These are phyloP conservation scores for Hibiscus trionum DNA, from an alignment of 345 rosid genomes.

Conservation along the genomic window DNA sequence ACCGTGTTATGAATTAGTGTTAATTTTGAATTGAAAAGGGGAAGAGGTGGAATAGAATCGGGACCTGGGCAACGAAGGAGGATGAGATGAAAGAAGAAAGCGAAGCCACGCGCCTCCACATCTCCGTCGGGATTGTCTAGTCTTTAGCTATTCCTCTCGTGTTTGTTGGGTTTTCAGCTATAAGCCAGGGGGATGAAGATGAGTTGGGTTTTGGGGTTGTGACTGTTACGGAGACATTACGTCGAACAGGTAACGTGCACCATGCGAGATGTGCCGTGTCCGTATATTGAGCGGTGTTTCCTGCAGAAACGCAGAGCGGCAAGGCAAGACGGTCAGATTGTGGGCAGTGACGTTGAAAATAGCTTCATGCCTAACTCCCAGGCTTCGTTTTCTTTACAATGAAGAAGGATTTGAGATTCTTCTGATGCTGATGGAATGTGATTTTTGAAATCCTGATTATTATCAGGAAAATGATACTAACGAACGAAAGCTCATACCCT, in stretches of 20 bases:
- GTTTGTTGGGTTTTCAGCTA: neutral
- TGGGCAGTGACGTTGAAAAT: no score
- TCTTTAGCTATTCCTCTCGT: neutral
- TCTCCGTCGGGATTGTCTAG: no score
- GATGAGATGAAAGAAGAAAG: constrained; percentile 51
- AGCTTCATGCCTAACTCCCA: no score
- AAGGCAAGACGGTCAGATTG: no score
- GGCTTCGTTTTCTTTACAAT: no score
- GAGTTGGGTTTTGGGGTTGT: neutral
- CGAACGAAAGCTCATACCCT: no score
- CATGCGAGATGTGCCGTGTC: neutral
- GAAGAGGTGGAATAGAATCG: neutral
- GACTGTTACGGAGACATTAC: constrained; percentile 23
- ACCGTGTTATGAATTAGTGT: neutral
- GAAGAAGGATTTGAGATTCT: no score
- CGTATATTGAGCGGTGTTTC: no score
- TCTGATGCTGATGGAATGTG: no score
- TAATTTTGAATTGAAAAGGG: neutral
- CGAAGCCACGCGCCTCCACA: constrained; percentile 26
- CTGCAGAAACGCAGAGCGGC: no score
- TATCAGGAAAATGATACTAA: no score
- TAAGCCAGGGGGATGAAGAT: neutral
- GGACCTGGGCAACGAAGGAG: constrained; percentile 10
- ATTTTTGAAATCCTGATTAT: no score
- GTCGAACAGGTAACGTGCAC: constrained; percentile 10